Evolutionary conservation across 2,329 filamentous ascomycete species (phyloP), one percentile per base, ranked within the genome.

Genomic region (Apiospora arundinis): DNA sequence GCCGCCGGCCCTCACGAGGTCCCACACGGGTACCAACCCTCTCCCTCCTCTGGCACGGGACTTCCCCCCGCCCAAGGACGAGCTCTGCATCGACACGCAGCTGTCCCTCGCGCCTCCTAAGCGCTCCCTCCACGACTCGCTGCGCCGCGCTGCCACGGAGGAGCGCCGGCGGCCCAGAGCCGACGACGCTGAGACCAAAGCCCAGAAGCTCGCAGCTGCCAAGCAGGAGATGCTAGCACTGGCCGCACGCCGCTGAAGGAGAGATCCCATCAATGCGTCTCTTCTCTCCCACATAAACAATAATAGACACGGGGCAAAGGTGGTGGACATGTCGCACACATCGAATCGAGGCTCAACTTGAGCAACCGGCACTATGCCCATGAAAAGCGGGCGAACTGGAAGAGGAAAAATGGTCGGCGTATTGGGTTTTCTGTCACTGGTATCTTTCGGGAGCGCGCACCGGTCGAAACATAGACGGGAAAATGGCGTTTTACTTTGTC

Each of bases 171-270:
- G 44, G 18, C 67, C 69, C 45, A 49, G 46, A 12, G 70, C 66
- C 16, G 76, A 80, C 23, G 76, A 80, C 71, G 77, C 80, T 65
- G 82, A 82, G 65, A 77, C 79, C 71, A 79, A 81, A 49, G 78
- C 79, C 21, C 78, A 77, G 72, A 82, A 84, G 65, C 81, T 88
- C 49, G 85, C 86, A 69, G 81, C 82, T 46, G 82, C 82, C 40
- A 89, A 89, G 82, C 80, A 77, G 72, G 81, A 86, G 45, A 79
- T 89, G 21, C 81, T 85, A 21, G 81, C 81, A 32, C 74, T 77
- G 21, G 76, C 73, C 48, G 74, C 76, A 11, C 75, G 75, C 21
- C 56, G 75, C 60, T 80, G 65, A 32, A 67, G 4, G 12, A 14
- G 23, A 4, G 9, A 14, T 12, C n/a, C 23, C 25, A 3, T 25